A percentile compares a stretch with the other conserved stretches of the same genome.
Conservation (phyloP, 257 asterid species). For the Haberlea rhodopensis region DNA sequence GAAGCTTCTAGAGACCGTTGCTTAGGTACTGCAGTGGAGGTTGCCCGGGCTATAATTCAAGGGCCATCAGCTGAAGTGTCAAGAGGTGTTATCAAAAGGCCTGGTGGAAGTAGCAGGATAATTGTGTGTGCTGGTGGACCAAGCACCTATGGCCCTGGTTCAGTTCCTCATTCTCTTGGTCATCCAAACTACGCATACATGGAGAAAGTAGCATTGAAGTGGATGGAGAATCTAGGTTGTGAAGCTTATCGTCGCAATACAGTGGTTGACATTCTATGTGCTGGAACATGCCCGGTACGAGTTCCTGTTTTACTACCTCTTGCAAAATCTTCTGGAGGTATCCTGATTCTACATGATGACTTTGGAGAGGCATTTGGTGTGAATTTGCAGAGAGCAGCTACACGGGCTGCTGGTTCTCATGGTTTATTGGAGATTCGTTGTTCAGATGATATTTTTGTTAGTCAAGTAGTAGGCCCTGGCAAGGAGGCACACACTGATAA, state of each 20-base stretch:
- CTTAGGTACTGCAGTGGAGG: conserved; percentile 89
- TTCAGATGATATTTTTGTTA: conserved; percentile 76
- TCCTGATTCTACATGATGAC: conserved; percentile 81
- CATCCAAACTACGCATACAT: conserved; percentile 83
- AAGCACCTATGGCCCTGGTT: conserved; percentile 86
- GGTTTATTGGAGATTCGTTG: conserved; percentile 88
- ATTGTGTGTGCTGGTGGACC: conserved; percentile 95
- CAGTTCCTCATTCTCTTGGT: conserved; percentile 71
- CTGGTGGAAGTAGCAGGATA: conserved; percentile 89
- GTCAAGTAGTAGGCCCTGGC: conserved; percentile 93
- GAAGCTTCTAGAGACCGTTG: conserved; percentile 93
- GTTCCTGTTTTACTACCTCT: conserved; percentile 79
- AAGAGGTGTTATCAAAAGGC: conserved; percentile 73
- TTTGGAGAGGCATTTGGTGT: conserved; percentile 99
- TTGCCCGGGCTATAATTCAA: conserved; percentile 79
- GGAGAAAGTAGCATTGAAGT: conserved; percentile 75
- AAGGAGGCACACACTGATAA: conserved; percentile 78
- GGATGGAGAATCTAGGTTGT: conserved; percentile 82
- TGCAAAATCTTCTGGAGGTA: conserved; percentile 89
- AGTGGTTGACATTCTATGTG: conserved; percentile 79
- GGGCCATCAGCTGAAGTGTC: conserved; percentile 95
- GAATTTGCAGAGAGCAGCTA: conserved; percentile 91
- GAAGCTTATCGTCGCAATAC: conserved; percentile 66
- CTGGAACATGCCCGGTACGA: conserved; percentile 93
- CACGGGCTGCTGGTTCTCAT: conserved; percentile 85